These are phyloP conservation scores for Vinca major DNA, from an alignment of 305 asterid genomes.

Conservation along the genomic window DNA sequence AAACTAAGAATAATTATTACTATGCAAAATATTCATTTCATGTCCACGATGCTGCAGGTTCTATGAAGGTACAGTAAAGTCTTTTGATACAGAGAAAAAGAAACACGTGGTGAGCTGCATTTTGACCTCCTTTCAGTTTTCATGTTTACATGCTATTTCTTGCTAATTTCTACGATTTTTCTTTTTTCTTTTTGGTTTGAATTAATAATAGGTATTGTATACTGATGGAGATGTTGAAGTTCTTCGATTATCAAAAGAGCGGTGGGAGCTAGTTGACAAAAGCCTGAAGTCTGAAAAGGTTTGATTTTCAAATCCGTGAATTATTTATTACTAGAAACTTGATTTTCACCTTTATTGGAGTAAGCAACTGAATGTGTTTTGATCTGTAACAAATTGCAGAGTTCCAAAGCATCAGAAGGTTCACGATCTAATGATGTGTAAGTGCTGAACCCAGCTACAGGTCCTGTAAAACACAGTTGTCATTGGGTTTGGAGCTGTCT, in stretches of 20 bases:
- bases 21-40: background rate
- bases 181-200: background rate
- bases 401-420: conserved; percentile 45
- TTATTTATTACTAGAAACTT: background rate
- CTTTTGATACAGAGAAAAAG: conserved; percentile 66
- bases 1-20: background rate
- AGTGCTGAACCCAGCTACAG: conserved; percentile 20
- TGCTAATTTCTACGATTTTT: conserved; percentile 4
- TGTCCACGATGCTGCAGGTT: conserved; percentile 34
- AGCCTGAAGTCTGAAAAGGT: conserved; percentile 42
- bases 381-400: conserved; percentile 49
- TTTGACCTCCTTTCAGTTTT: conserved; percentile 14
- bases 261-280: conserved; percentile 59
- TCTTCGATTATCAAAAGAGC: conserved; percentile 75
- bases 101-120: conserved; percentile 69
- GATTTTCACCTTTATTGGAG: background rate
- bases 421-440: conserved; percentile 46
- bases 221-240: conserved; percentile 98
- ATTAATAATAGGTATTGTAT: conserved; percentile 45
- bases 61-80: conserved; percentile 77
- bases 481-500: background rate
- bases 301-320: conserved; percentile 9
- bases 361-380: conserved; percentile 14
- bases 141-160: conserved; percentile 7
- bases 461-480: background rate